Evolutionary conservation across 768 basidiomycete genomes (phyloP), one percentile per base, ranked within the genome.

Genomic region (Macrocybe gigantea): DNA sequence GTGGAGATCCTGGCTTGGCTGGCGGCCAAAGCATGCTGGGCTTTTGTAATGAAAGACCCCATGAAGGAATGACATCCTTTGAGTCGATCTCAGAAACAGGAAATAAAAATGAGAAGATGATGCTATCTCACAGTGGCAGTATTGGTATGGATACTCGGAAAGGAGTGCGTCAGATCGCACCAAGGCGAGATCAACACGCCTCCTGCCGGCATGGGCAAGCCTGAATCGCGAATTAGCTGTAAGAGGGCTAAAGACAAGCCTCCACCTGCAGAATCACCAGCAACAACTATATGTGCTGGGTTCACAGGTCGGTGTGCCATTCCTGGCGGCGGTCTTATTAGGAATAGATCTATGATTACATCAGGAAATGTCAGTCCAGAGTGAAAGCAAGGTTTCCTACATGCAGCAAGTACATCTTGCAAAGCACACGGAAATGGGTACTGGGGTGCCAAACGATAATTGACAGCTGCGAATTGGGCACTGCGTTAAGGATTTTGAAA

Each of bases 371-470:
- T 35, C 13, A 8, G 38, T 30, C 6, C 32, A 1, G 9, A 38
- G 7, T 7, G 36, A 14, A 12, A 30, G 12, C 35, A 29, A 14
- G 13, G 32, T 30, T 9, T 32, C 82, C 55, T 56, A 91, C 89
- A 98, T 6, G 93, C 85, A 2, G 95, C 89, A 8, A 98, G 60
- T 33, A 83, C 70, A 63, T 98, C 95, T 57, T 96, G 93, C 6
- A 97, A 66, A 1, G 85, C 90, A 54, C 90, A 92, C 10, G 95
- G 95, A 61, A 96, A 97, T 1, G 95, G 95, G 57, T 95, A 98
- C 65, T 97, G 95, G 0, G 95, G 95, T 10, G 94, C 88, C n/a
- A 94, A 78, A 35, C 87, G 78, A 58, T 90, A 90, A 53, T 87
- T 86, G 46, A 90, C 73, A 49, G 86, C 85, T 88, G 50, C 8